phyloP scores from a whole-genome alignment of 257 asterid genomes.

The Solanum rostratum region DNA sequence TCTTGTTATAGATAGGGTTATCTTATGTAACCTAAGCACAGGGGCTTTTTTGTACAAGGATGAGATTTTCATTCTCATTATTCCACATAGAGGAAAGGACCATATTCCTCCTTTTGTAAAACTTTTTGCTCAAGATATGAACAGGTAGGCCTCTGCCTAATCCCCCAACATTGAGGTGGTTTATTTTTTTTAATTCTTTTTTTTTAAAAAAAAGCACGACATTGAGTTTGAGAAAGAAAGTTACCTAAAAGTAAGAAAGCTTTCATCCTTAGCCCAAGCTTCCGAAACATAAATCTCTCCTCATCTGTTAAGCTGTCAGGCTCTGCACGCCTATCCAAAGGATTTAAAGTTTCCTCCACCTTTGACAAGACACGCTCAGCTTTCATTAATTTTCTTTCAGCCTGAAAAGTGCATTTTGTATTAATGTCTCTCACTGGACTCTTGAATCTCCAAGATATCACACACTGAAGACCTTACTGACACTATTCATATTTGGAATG shows the following conservation, averaged over 20 bases:
- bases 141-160: too few species aligned
- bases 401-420: slow-evolving; percentile 32
- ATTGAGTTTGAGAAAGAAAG: not conserved
- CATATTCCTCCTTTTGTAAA: too few species aligned
- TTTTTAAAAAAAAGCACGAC: not conserved
- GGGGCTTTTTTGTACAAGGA: too few species aligned
- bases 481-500: not conserved
- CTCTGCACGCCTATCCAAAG: slow-evolving; percentile 53
- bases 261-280: slow-evolving; percentile 94
- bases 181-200: too few species aligned
- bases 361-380: slow-evolving; percentile 76
- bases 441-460: not conserved
- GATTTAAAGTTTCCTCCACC: slow-evolving; percentile 67
- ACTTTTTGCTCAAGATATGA: too few species aligned
- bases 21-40: too few species aligned
- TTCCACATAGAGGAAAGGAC: too few species aligned
- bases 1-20: too few species aligned
- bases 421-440: not conserved
- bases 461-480: not conserved
- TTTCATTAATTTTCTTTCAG: slow-evolving; percentile 53
- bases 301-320: slow-evolving; percentile 72
- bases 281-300: slow-evolving; percentile 95
- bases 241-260: slow-evolving; percentile 95
- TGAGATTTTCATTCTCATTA: too few species aligned
- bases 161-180: too few species aligned